These are phyloP conservation scores for Pogostemon cablin DNA, from an alignment of 257 asterid genomes.

Conservation along the genomic window DNA sequence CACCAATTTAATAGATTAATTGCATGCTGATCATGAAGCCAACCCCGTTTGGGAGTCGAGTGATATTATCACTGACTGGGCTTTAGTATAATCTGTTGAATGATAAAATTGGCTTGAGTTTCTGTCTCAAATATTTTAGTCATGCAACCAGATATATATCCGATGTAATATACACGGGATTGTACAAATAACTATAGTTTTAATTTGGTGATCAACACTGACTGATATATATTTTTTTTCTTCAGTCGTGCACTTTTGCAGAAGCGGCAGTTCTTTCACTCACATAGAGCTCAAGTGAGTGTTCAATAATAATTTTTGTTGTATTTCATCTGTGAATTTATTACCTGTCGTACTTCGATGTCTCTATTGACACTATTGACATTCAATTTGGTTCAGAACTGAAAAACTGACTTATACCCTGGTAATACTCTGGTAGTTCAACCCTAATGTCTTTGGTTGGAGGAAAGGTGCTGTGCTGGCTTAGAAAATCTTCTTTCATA, in stretches of 20 bases:
- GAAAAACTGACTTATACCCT: slow-evolving; percentile 13
- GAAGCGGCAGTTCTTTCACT: slow-evolving; percentile 97
- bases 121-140: slow-evolving; percentile 25
- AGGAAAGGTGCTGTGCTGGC: neutral
- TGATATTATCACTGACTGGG: slow-evolving; percentile 22
- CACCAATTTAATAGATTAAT: neutral
- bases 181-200: slow-evolving; percentile 14
- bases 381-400: slow-evolving; percentile 24
- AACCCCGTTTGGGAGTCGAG: slow-evolving; percentile 16
- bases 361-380: slow-evolving; percentile 13
- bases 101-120: slow-evolving; percentile 22
- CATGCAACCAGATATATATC: slow-evolving; percentile 11
- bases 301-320: slow-evolving; percentile 20
- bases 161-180: slow-evolving; percentile 19
- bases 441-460: slow-evolving; percentile 7
- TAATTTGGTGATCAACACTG: slow-evolving; percentile 18
- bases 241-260: slow-evolving; percentile 88
- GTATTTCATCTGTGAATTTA: slow-evolving; percentile 13
- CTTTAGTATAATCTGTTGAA: neutral
- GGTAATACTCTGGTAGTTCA: slow-evolving; percentile 5
- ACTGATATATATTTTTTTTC: slow-evolving; percentile 5
- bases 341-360: slow-evolving; percentile 9
- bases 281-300: slow-evolving; percentile 98
- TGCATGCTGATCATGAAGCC: slow-evolving; percentile 9
- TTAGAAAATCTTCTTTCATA: slow-evolving; percentile 5